A percentile compares a stretch with the other conserved stretches of the same genome.
Evolutionary conservation across 768 basidiomycete species (phyloP).

Genomic region (Rhodotorula graminis): DNA sequence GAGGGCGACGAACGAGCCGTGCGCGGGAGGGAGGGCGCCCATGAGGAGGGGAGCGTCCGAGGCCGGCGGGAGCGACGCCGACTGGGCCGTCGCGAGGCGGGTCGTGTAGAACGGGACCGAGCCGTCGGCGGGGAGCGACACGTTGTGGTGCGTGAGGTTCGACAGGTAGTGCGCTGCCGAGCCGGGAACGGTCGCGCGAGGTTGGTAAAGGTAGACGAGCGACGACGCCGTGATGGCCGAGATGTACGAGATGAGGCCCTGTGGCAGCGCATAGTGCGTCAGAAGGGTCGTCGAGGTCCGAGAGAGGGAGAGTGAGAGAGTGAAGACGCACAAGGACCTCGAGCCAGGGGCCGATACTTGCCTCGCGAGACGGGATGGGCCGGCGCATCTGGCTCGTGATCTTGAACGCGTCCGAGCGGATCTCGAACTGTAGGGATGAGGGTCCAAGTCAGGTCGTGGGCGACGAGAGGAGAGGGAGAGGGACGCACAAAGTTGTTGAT

Average conservation of each 20-base stretch:
- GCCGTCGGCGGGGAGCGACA: slow-evolving; percentile 33
- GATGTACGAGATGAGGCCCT: slow-evolving; percentile 77
- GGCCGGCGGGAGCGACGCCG: background rate
- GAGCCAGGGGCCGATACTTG: slow-evolving; percentile 92
- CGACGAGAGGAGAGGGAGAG: too few relatives aligned
- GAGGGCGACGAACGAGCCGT: slow-evolving; percentile 25
- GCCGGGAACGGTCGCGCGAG: slow-evolving; percentile 43
- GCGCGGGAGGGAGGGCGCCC: slow-evolving; percentile 26
- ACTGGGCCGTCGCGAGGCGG: slow-evolving; percentile 21
- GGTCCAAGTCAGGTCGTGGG: background rate
- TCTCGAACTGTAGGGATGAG: slow-evolving; percentile 57
- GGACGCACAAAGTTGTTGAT: slow-evolving; percentile 65
- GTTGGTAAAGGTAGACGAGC: slow-evolving; percentile 82
- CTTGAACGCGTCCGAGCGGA: slow-evolving; percentile 92
- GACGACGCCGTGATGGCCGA: slow-evolving; percentile 81
- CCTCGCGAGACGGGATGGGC: slow-evolving; percentile 78
- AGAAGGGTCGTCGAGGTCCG: too few relatives aligned
- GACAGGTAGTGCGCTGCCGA: slow-evolving; percentile 19
- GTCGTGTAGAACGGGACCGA: slow-evolving; percentile 23
- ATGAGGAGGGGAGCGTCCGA: slow-evolving; percentile 17
- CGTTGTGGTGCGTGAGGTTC: slow-evolving; percentile 31
- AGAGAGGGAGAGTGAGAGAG: background rate
- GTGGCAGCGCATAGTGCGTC: background rate
- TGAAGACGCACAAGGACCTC: slow-evolving; percentile 61
- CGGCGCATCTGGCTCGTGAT: slow-evolving; percentile 77